These are phyloP conservation scores for Glutinoglossum americanum DNA, from an alignment of 495 filamentous ascomycete species.

Conservation along the genomic window DNA sequence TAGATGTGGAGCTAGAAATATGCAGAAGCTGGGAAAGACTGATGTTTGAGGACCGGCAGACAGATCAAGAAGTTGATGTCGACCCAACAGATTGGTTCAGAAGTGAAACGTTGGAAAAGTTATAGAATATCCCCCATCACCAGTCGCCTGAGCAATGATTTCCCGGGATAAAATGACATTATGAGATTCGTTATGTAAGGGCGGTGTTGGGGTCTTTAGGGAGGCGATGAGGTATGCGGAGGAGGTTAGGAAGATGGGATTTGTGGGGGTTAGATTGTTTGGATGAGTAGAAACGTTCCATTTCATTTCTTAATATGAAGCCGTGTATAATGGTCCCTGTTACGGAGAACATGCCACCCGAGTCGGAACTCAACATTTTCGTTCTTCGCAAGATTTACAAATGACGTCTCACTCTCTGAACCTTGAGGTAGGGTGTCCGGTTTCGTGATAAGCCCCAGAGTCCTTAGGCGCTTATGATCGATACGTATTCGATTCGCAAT, in stretches of 20 bases:
- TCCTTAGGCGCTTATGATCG: conserved; percentile 26
- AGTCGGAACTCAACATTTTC: conserved; percentile 36
- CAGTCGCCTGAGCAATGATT: too few relatives aligned
- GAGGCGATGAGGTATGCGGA: not conserved
- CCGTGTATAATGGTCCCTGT: conserved; percentile 26
- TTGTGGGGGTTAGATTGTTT: not conserved
- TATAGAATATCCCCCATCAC: too few relatives aligned
- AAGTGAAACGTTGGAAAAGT: too few relatives aligned
- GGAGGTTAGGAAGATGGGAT: not conserved
- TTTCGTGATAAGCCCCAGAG: conserved; percentile 38
- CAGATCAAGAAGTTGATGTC: not conserved
- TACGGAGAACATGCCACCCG: conserved; percentile 50
- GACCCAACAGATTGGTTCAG: not conserved
- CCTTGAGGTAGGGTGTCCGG: conserved; percentile 26
- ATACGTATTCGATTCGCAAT: too few relatives aligned
- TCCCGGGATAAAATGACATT: too few relatives aligned
- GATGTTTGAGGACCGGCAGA: not conserved
- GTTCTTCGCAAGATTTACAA: conserved; percentile 34
- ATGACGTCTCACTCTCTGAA: conserved; percentile 27
- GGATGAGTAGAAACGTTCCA: too few relatives aligned
- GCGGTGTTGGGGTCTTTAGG: not conserved
- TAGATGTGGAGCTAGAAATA: not conserved
- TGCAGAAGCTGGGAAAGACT: not conserved
- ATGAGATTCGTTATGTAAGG: too few relatives aligned
- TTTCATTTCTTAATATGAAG: too few relatives aligned